Evolutionary conservation across 148 eudicot genomes (phyloP), one percentile per base, ranked within the genome.

Genomic region (Rhododendron kiyosumense): DNA sequence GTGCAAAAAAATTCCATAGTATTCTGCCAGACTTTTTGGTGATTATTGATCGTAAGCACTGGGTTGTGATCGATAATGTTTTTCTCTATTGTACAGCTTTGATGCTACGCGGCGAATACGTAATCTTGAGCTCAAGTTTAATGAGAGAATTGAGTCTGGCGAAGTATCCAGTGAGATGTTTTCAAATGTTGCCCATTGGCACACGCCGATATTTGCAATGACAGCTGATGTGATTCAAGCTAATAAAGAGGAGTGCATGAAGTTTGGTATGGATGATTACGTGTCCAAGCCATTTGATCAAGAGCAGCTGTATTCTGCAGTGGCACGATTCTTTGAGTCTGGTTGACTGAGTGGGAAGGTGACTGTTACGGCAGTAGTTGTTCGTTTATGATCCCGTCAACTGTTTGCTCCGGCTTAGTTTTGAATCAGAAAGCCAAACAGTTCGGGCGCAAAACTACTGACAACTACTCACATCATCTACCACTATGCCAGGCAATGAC

Each of bases 221-320:
- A 96, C 98, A 49, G 99, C 97, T 1, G 99, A 96, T 88, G 98
- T 96, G 22, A 94, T 92, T 76, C 99, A 95, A 84, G 97, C 97
- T 57, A 93, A 95, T 57, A 89, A 90, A 43, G 98, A 95, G 79
- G 87, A 91, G 85, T 94, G 98, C 88, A 9, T 86, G 79, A 89
- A 93, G 81, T 90, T 93, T 73, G 98, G 98, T 32, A 96, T 96
- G 99, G 97, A 96, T 86, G 99, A 88, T 76, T 96, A 93, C 48
- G 96, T 96, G 7, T 88, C 98, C 18, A 96, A 96, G 86, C 98
- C 99, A 57, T 94, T 96, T 46, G 94, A 91, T 80, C 94, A 94
- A 86, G 92, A 90, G 59, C 93, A 93, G 82, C 90, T 96, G 4
- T 96, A 95, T 87, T 82, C 90, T 30, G 96, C 95, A 32, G 96